Conservation (phyloP, 805 yeast genomes). For the Cyberlindnera samutprakarnensis region DNA sequence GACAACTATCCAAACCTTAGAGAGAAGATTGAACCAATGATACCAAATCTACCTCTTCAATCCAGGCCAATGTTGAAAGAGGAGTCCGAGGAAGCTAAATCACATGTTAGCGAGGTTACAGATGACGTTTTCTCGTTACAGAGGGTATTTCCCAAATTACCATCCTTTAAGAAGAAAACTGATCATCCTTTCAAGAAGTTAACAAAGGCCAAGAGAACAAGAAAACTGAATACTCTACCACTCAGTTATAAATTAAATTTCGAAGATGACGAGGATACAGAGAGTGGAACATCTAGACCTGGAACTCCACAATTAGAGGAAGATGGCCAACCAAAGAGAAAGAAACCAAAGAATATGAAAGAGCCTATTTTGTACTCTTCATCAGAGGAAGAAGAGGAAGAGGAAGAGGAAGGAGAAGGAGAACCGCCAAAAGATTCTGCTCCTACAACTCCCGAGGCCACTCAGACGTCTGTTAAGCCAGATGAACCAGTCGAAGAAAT, state of each 20-base stretch:
- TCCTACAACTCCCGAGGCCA: conserved; percentile 22
- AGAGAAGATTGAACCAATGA: conserved; percentile 24
- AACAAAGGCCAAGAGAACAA: conserved; percentile 13
- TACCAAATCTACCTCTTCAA: conserved; percentile 8
- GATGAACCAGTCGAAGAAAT: not conserved
- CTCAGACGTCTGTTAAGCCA: not conserved
- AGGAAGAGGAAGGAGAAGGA: conserved; percentile 22
- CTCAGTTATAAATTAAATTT: conserved; percentile 13
- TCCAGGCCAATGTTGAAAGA: not conserved
- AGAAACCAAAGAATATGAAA: conserved; percentile 1
- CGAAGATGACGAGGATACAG: conserved; percentile 11
- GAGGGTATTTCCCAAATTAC: conserved; percentile 9
- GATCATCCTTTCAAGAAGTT: conserved; percentile 11
- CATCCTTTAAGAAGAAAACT: conserved; percentile 17
- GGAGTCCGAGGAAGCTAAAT: conserved; percentile 1
- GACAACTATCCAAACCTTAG: conserved; percentile 46
- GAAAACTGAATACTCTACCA: conserved; percentile 16
- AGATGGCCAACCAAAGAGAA: conserved; percentile 2
- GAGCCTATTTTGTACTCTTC: conserved; percentile 16
- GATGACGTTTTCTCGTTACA: conserved; percentile 18
- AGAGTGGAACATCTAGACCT: not conserved
- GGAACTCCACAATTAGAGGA: no score
- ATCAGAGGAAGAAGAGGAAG: conserved; percentile 26
- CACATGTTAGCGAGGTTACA: no score
- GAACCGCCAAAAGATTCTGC: conserved; percentile 20